Conservation (phyloP, 2,329 filamentous ascomycete genomes). For the Diaporthe citriasiana region DNA sequence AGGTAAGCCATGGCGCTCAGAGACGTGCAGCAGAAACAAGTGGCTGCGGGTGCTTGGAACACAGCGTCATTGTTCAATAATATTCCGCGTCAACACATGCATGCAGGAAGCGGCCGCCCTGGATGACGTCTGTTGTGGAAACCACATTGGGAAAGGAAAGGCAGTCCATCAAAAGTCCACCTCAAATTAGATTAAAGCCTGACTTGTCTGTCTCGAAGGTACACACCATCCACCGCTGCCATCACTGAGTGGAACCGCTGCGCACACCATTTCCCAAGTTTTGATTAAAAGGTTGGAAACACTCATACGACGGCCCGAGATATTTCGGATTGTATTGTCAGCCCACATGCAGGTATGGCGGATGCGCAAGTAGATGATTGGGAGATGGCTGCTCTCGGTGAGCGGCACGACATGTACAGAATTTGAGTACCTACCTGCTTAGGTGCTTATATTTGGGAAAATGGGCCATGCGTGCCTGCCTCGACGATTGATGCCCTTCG, state of each 20-base stretch:
- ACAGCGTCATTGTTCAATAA: neutral
- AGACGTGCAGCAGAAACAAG: neutral
- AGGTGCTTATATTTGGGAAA: neutral
- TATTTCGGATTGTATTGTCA: neutral
- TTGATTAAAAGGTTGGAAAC: neutral
- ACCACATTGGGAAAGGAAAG: neutral
- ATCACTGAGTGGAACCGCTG: neutral
- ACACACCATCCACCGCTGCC: neutral
- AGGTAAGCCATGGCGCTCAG: too few relatives aligned
- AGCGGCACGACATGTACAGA: neutral
- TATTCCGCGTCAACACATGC: neutral
- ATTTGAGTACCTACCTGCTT: neutral
- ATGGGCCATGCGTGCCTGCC: constrained; percentile 6
- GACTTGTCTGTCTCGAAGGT: neutral
- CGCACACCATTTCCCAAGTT: neutral
- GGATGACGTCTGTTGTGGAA: constrained; percentile 12
- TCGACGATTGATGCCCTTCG: neutral
- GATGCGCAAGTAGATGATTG: neutral
- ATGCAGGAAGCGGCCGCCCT: neutral
- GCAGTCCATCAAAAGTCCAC: neutral
- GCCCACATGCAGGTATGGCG: neutral
- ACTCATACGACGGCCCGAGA: neutral
- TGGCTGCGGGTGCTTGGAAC: neutral
- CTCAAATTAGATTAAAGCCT: neutral
- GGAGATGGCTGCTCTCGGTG: neutral